Base-by-base conservation (phyloP, 2,329 filamentous ascomycete species). In the Pezicula neosporulosa region DNA sequence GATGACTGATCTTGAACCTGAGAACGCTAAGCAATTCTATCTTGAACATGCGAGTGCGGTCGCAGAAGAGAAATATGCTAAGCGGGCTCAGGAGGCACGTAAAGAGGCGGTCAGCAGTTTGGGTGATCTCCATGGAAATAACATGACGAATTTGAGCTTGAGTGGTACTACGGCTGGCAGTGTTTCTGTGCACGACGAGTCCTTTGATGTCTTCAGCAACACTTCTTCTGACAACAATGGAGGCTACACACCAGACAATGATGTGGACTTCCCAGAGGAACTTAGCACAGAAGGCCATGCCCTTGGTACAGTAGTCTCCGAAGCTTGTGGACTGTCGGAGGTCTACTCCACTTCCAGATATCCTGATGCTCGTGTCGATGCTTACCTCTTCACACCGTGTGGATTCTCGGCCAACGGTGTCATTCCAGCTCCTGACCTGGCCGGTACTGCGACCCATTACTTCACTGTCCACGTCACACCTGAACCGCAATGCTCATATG, bases 381-480 rank as follows among this genome's bases (percentile, higher is more conserved):
- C 94, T 19, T 99, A 97, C 69, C 82, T 97, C 49, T 99, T 99
- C 76, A 91, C 89, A 1, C 94, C 94, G 0, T 99, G 94, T 66
- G 94, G 94, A 52, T 99, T 96, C 72, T 97, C 92, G 6, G 94
- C 94, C 68, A 99, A 99, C 65, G 94, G 91, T 48, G 92, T 99
- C 18, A 82, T 99, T 39, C 94, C 94, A 6, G 86, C 90, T 45
- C 85, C 89, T 0, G 74, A 80, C 13, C 74, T 77, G 48, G 72
- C 73, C 33, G 75, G 67, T 58, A 66, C 61, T 46, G 73, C 67
- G 72, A 77, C 53, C 66, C 91, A 97, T 72, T 99, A 99, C 75
- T 99, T 97, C 73, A 99, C 93, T 1, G 94, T 99, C 21, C 94
- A 99, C 67, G 94, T 99, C 59, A 99, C 94, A 0, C 94, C 94